phyloP scores from a whole-genome alignment of 768 basidiomycete species.

The Nidularia pulvinata region DNA sequence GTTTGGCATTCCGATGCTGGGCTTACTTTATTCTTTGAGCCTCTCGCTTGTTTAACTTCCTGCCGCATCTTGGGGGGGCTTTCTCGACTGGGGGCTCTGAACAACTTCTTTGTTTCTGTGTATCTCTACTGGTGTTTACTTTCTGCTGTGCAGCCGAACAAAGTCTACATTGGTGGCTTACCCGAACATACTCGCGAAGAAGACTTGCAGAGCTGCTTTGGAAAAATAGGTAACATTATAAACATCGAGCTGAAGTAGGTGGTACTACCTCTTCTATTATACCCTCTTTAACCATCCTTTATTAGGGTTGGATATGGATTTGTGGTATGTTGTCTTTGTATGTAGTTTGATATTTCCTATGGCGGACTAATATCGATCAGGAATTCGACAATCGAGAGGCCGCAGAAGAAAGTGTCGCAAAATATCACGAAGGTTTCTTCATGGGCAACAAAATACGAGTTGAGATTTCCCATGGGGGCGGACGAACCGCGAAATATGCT shows the following conservation, averaged over 20 bases:
- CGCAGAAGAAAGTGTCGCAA: slow-evolving; percentile 84
- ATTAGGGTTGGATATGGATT: slow-evolving; percentile 86
- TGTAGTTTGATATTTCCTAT: too few species aligned
- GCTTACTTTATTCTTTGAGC: slow-evolving; percentile 31
- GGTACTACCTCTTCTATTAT: slow-evolving; percentile 9
- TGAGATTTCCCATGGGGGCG: slow-evolving; percentile 83
- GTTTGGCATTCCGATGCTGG: slow-evolving; percentile 36
- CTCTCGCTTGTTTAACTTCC: slow-evolving; percentile 34
- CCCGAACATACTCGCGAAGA: slow-evolving; percentile 86
- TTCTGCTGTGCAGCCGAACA: slow-evolving; percentile 84
- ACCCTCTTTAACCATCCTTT: slow-evolving; percentile 9
- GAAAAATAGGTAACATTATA: slow-evolving; percentile 75
- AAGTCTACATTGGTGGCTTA: slow-evolving; percentile 90
- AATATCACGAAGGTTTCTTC: slow-evolving; percentile 88
- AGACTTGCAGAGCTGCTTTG: slow-evolving; percentile 85
- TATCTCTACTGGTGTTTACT: slow-evolving; percentile 67
- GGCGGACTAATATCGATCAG: slow-evolving; percentile 44
- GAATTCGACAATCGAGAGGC: slow-evolving; percentile 84
- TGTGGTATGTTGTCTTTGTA: slow-evolving; percentile 70
- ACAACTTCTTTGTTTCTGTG: slow-evolving; percentile 50
- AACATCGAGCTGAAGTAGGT: slow-evolving; percentile 86
- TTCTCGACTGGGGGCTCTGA: slow-evolving; percentile 38
- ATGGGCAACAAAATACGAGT: slow-evolving; percentile 94
- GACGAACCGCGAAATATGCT: slow-evolving; percentile 76
- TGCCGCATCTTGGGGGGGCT: slow-evolving; percentile 36